Conservation (phyloP, 1,284 basidiomycete genomes). For the Cutaneotrichosporon arboriforme region DNA sequence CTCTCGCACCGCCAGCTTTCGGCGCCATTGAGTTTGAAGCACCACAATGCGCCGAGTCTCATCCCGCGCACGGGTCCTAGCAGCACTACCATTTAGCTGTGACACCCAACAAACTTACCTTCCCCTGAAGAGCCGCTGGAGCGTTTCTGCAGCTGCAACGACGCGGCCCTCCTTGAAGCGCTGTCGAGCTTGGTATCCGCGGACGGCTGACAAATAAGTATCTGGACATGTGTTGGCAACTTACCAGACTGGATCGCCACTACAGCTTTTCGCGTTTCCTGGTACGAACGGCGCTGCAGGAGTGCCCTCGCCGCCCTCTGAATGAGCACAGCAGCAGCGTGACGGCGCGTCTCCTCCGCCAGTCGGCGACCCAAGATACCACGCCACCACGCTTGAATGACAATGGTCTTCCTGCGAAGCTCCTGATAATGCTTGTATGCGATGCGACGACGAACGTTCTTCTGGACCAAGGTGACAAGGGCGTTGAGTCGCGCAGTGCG, state of each 20-base stretch:
- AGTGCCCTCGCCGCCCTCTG: conserved; percentile 70
- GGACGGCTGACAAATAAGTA: conserved; percentile 56
- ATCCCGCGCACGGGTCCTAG: conserved; percentile 58
- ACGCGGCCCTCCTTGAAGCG: conserved; percentile 60
- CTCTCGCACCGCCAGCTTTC: conserved; percentile 79
- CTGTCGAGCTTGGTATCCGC: conserved; percentile 71
- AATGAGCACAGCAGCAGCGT: conserved; percentile 69
- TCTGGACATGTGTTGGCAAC: conserved; percentile 42
- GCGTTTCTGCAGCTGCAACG: conserved; percentile 61
- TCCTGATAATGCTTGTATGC: conserved; percentile 74
- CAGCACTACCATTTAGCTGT: conserved; percentile 52
- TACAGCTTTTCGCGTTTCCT: conserved; percentile 61
- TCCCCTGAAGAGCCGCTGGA: conserved; percentile 86
- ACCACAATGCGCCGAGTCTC: conserved; percentile 74
- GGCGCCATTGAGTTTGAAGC: conserved; percentile 87
- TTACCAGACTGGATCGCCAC: conserved; percentile 76
- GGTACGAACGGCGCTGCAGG: conserved; percentile 67
- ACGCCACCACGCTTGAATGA: conserved; percentile 91
- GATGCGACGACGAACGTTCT: conserved; percentile 85
- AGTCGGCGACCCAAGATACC: conserved; percentile 69
- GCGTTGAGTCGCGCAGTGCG: conserved; percentile 81
- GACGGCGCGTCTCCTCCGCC: conserved; percentile 65
- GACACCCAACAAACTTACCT: conserved; percentile 56
- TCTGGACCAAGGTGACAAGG: conserved; percentile 92
- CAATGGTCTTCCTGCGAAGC: conserved; percentile 69